Evolutionary conservation across 2,329 filamentous ascomycete species (phyloP), one percentile per base, ranked within the genome.

Genomic region (Ascochyta lentis): DNA sequence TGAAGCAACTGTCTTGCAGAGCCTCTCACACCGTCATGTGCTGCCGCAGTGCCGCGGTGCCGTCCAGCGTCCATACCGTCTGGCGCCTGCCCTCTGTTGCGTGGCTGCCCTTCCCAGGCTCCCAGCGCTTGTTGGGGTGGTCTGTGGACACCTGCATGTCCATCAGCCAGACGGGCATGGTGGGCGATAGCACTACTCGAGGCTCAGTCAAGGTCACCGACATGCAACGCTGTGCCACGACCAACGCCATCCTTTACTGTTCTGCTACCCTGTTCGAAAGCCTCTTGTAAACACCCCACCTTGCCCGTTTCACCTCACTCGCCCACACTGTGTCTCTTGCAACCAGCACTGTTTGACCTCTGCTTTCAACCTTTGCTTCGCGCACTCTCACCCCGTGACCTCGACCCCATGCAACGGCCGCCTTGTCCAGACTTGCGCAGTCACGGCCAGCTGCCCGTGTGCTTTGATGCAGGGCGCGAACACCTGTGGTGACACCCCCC

Each of bases 291-390:
- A 47, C 53, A 26, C 49, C 40, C 54, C 49, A 47, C 46, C 41
- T 33, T 16, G n/a, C 31, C 52, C 45, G 63, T 67, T 65, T 65
- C 64, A 61, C 43, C 49, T 54, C 47, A 51, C 55, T 51, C 55
- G 33, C 56, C 49, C 47, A 42, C 54, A 59, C 58, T 56, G 59
- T 60, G 61, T 34, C 43, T 51, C 33, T 49, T 59, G 58, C 60
- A 61, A 61, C 58, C 58, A 59, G 54, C 45, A 42, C 48, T 59
- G 58, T 63, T 50, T 59, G 55, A 58, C 45, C 10, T 34, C 16
- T 45, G 3, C 38, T 38, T 37, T 23, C 34, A 47, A 16, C 31
- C 41, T 49, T 15, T 19, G 8, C 8, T 42, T 37, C 37, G 24
- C 38, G 37, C 53, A 26, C 33, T 12, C 41, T 13, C 15, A 15